Evolutionary conservation across 2,329 filamentous ascomycete genomes (phyloP), one percentile per base, ranked within the genome.

Genomic region (Dactylonectria macrodidyma): DNA sequence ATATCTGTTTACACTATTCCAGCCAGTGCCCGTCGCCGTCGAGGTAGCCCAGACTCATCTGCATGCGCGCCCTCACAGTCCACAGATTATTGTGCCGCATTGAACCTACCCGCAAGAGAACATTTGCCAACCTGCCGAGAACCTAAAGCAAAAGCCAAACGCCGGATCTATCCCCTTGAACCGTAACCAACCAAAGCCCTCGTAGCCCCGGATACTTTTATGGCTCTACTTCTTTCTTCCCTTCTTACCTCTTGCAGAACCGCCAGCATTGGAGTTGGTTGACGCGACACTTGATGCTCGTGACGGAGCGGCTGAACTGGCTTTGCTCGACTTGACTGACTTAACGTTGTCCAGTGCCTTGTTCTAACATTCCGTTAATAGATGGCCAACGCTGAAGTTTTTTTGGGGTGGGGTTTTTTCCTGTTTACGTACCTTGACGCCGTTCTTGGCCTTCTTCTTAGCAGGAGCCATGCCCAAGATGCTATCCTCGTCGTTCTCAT

Each of bases 381-480:
- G 19, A 16, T 59, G 10, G 30, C 38, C 44, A n/a, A 26, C n/a
- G 19, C 16, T 36, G 26, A 5, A 19, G 19, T 19, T 19, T 19
- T 52, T 24, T 44, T 46, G 30, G 55, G 10, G 26, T 12, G 12
- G 11, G 38, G 12, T 44, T 44, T 14, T 44, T 5, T 44, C 14
- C n/a, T 7, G 14, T 44, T 46, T 19, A 41, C 71, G 57, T 86
- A 96, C 94, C 89, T 97, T 97, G 69, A 95, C 92, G 60, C 91
- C 91, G 75, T 93, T 94, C 87, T 97, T 97, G 16, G 91, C 88
- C 89, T 97, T 97, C 88, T 98, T 98, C 89, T 97, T 97, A 1
- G 91, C 91, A n/a, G 95, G 94, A 1, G 90, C 91, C 80, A 93
- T 90, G 50, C 93, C 93, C 61, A 96, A 87, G 60, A 95, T 90